Conservation (phyloP, 2,329 filamentous ascomycete genomes). For the Teratosphaeria epicoccoides region DNA sequence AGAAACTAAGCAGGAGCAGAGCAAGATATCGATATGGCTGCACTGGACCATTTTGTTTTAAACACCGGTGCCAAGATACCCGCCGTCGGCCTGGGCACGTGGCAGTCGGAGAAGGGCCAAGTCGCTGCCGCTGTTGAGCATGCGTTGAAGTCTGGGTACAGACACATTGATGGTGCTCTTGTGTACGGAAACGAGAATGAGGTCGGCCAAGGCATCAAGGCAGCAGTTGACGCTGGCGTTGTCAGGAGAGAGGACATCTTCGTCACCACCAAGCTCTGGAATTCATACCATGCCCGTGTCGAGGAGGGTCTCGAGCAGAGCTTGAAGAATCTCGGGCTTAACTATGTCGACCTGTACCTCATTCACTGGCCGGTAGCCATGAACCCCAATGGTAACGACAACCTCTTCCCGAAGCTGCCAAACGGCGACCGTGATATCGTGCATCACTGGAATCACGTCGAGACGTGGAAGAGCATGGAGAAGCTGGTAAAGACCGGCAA, state of each 20-base stretch:
- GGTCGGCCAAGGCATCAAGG: constrained; percentile 66
- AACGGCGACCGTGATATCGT: constrained; percentile 68
- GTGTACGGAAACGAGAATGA: constrained; percentile 75
- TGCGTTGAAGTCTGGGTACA: constrained; percentile 40
- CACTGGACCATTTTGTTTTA: constrained; percentile 23
- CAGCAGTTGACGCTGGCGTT: constrained; percentile 55
- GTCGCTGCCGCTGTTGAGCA: constrained; percentile 39
- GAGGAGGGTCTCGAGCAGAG: constrained; percentile 63
- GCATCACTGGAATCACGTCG: constrained; percentile 56
- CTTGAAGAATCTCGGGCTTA: constrained; percentile 60
- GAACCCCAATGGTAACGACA: constrained; percentile 64
- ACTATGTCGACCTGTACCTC: constrained; percentile 72
- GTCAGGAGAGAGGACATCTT: constrained; percentile 69
- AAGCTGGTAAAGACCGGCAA: constrained; percentile 42
- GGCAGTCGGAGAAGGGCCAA: constrained; percentile 34
- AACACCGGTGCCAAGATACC: constrained; percentile 31
- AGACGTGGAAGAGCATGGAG: constrained; percentile 72
- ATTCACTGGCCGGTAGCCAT: constrained; percentile 67
- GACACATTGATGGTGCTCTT: constrained; percentile 59
- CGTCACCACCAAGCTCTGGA: constrained; percentile 78
- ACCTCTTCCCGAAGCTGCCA: constrained; percentile 61
- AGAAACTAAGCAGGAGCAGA: constrained; percentile 10
- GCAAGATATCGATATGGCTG: constrained; percentile 10
- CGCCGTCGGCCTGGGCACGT: constrained; percentile 29
- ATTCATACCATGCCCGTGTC: constrained; percentile 61